Percentiles rank a stretch among this genome's conserved stretches.
These are phyloP conservation scores for Aspergillus arachidicola DNA, from an alignment of 2,329 filamentous ascomycete species.

Conservation along the genomic window DNA sequence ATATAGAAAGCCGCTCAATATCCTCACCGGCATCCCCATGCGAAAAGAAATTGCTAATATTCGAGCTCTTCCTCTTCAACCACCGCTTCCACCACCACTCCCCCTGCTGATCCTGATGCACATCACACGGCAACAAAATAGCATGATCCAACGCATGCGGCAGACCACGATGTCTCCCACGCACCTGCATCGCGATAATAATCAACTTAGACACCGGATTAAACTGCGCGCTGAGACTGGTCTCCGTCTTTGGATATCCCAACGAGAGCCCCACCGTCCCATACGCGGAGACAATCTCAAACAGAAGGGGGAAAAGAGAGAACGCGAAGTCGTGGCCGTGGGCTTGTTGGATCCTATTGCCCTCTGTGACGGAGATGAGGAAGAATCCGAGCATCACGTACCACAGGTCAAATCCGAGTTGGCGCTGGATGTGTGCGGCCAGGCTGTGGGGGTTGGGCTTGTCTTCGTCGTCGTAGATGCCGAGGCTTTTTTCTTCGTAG, in stretches of 20 bases:
- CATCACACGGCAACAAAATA: conserved; percentile 64
- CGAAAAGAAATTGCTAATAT: conserved; percentile 15
- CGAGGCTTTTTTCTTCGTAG: conserved; percentile 77
- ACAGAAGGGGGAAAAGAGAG: conserved; percentile 68
- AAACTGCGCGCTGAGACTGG: conserved; percentile 80
- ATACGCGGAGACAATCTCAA: conserved; percentile 84
- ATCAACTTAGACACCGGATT: conserved; percentile 65
- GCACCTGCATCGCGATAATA: conserved; percentile 65
- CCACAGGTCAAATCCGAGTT: conserved; percentile 95
- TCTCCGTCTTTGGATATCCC: conserved; percentile 72
- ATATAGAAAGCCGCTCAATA: conserved; percentile 29
- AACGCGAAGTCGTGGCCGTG: conserved; percentile 56
- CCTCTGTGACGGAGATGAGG: conserved; percentile 84
- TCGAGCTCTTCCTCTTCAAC: conserved; percentile 15
- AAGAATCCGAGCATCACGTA: conserved; percentile 92
- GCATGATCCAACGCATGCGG: conserved; percentile 69
- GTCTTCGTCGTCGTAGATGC: conserved; percentile 56
- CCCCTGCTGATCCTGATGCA: conserved; percentile 8
- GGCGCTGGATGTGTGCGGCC: conserved; percentile 82
- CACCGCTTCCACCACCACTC: conserved; percentile 23
- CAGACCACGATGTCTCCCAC: conserved; percentile 63
- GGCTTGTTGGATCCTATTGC: conserved; percentile 63
- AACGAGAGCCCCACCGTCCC: conserved; percentile 88
- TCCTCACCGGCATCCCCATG: neutral
- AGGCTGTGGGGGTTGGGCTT: conserved; percentile 68